Evolutionary conservation across 495 filamentous ascomycete genomes (phyloP).

Genomic region (Neurospora sp.): DNA sequence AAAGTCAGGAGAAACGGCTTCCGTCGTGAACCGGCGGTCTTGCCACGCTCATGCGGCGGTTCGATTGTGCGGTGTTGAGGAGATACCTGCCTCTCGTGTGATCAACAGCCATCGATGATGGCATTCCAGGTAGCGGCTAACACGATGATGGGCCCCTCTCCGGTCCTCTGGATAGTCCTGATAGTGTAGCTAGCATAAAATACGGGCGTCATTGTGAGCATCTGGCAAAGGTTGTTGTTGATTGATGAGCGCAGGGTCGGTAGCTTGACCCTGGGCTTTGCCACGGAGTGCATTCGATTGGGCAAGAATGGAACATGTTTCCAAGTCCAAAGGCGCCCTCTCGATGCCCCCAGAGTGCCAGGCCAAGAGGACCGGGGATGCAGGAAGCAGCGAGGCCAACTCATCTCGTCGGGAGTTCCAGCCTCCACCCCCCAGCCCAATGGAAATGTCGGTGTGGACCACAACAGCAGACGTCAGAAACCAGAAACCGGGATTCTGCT

Average conservation of each 20-base stretch:
- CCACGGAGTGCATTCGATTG: conserved; percentile 1
- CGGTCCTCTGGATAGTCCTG: not conserved
- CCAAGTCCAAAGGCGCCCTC: not conserved
- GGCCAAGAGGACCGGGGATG: conserved; percentile 12
- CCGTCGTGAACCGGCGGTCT: not conserved
- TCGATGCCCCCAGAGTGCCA: conserved; percentile 1
- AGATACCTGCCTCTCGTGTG: not conserved
- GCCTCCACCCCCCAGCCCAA: conserved; percentile 16
- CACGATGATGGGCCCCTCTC: not conserved
- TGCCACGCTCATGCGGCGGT: not conserved
- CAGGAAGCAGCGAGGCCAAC: conserved; percentile 15
- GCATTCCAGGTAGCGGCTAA: not conserved
- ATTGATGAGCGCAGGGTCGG: not conserved
- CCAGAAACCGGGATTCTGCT: not conserved
- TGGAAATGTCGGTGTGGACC: conserved; percentile 25
- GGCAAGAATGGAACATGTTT: not conserved
- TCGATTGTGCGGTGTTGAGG: not conserved
- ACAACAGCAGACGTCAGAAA: not conserved
- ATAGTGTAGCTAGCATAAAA: not conserved
- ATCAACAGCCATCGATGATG: not conserved
- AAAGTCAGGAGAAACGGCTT: conserved; percentile 1
- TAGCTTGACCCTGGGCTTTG: not conserved
- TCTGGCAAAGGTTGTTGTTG: not conserved
- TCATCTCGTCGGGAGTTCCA: conserved; percentile 17
- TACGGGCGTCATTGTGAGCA: not conserved